phyloP scores from a whole-genome alignment of 768 basidiomycete genomes.

The Lactifluus subvellereus region DNA sequence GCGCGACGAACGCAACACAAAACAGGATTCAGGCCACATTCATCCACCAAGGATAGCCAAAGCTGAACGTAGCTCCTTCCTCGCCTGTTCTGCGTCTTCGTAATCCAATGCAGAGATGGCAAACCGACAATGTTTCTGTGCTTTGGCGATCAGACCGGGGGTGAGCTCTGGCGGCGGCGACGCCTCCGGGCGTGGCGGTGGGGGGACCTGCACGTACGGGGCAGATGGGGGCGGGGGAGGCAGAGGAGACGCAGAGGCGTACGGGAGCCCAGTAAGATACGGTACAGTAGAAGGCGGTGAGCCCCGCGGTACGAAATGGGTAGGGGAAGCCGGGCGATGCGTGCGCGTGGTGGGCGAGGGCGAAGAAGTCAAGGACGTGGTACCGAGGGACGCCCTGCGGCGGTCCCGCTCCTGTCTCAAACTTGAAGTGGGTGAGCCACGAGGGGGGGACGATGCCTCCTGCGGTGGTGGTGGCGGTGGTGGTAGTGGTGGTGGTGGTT shows the following conservation, averaged over 20 bases:
- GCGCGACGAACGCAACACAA: neutral
- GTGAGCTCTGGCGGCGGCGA: slow-evolving; percentile 44
- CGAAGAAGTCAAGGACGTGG: neutral
- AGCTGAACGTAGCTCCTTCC: slow-evolving; percentile 74
- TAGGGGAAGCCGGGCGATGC: slow-evolving; percentile 18
- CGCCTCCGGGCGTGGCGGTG: slow-evolving; percentile 16
- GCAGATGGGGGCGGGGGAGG: slow-evolving; percentile 23
- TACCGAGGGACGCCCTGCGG: neutral
- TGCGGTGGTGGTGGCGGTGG: neutral
- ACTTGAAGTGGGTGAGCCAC: slow-evolving; percentile 1
- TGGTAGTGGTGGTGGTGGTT: neutral
- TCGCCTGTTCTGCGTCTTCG: slow-evolving; percentile 85
- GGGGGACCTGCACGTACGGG: slow-evolving; percentile 16
- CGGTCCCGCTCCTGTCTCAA: neutral
- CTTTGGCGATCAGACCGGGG: slow-evolving; percentile 58
- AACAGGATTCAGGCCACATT: slow-evolving; percentile 3
- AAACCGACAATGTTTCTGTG: slow-evolving; percentile 88
- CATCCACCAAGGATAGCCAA: slow-evolving; percentile 58
- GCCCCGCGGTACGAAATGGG: slow-evolving; percentile 13
- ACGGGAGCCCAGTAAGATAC: neutral
- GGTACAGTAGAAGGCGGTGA: slow-evolving; percentile 17
- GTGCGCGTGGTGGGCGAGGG: neutral
- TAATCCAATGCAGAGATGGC: slow-evolving; percentile 96
- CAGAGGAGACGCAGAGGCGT: slow-evolving; percentile 10
- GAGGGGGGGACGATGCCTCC: neutral